Percentiles rank a stretch among this genome's conserved stretches.
phyloP scores from a whole-genome alignment of 2,329 filamentous ascomycete species.

The Aspergillus alliaceus region DNA sequence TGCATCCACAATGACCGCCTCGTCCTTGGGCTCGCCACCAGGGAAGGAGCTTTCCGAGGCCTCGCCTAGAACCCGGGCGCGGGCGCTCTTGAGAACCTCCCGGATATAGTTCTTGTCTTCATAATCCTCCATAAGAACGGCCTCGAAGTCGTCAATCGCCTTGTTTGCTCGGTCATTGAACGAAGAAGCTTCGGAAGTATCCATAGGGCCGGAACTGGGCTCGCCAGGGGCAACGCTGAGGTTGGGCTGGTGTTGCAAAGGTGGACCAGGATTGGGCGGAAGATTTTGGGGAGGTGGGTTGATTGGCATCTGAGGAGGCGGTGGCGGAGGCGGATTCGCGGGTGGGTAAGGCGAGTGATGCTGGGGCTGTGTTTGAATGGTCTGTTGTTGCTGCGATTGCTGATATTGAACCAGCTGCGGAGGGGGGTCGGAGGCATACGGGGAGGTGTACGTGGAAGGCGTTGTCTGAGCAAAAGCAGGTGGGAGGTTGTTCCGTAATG shows the following conservation, averaged over 20 bases:
- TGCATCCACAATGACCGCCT: slow-evolving; percentile 43
- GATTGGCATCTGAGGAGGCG: slow-evolving; percentile 9
- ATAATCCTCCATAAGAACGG: slow-evolving; percentile 46
- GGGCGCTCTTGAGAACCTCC: slow-evolving; percentile 44
- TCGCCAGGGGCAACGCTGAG: slow-evolving; percentile 20
- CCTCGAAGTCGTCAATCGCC: slow-evolving; percentile 46
- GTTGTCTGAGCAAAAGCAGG: slow-evolving; percentile 38
- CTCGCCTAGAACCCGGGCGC: slow-evolving; percentile 40
- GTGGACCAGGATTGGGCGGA: slow-evolving; percentile 9
- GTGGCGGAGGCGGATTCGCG: slow-evolving; percentile 18
- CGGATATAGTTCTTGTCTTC: slow-evolving; percentile 48
- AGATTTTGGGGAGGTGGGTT: slow-evolving; percentile 9
- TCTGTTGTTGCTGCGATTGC: slow-evolving; percentile 32
- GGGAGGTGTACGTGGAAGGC: slow-evolving; percentile 41
- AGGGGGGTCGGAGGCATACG: slow-evolving; percentile 40
- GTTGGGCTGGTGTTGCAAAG: slow-evolving; percentile 19
- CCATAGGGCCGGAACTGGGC: slow-evolving; percentile 17
- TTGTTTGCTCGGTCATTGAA: slow-evolving; percentile 44
- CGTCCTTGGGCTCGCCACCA: slow-evolving; percentile 45
- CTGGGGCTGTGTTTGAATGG: slow-evolving; percentile 21
- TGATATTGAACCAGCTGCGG: slow-evolving; percentile 33
- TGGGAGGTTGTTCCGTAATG: slow-evolving; percentile 40
- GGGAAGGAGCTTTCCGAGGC: slow-evolving; percentile 44
- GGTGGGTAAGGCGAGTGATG: slow-evolving; percentile 28
- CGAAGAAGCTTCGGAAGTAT: slow-evolving; percentile 31